These are phyloP conservation scores for Bocquillonia castaneifolia DNA, from an alignment of 441 rosid species.

Conservation along the genomic window DNA sequence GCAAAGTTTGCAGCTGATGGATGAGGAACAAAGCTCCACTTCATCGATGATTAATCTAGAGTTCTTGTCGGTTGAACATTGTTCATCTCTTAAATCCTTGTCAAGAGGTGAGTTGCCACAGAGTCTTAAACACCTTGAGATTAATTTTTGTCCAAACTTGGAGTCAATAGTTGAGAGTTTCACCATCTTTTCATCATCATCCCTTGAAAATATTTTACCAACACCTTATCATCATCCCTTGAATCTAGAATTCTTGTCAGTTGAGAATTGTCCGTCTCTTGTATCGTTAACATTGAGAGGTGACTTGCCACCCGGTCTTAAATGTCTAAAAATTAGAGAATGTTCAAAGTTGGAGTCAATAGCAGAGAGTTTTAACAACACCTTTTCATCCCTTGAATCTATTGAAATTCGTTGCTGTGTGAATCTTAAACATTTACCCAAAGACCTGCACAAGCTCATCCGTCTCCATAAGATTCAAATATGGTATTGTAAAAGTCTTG, in stretches of 20 bases:
- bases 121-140: background rate
- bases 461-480: background rate
- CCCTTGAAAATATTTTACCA: background rate
- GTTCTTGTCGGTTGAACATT: background rate
- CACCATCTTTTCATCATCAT: background rate
- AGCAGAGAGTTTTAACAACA: background rate
- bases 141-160: background rate
- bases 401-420: background rate
- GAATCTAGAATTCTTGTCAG: no score
- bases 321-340: background rate
- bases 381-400: background rate
- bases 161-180: constrained; percentile 1
- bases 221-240: background rate
- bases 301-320: background rate
- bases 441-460: background rate
- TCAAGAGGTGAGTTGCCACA: background rate
- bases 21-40: background rate
- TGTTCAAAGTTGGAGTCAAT: background rate
- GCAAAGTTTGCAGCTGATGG: no score
- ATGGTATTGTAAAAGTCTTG: background rate
- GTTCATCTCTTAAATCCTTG: background rate
- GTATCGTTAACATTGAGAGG: background rate
- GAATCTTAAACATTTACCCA: background rate
- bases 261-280: background rate
- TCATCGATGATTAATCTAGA: background rate